A percentile compares a stretch with the other conserved stretches of the same genome.
phyloP scores from a whole-genome alignment of 2,329 filamentous ascomycete species.

The Fusarium guadeloupense region DNA sequence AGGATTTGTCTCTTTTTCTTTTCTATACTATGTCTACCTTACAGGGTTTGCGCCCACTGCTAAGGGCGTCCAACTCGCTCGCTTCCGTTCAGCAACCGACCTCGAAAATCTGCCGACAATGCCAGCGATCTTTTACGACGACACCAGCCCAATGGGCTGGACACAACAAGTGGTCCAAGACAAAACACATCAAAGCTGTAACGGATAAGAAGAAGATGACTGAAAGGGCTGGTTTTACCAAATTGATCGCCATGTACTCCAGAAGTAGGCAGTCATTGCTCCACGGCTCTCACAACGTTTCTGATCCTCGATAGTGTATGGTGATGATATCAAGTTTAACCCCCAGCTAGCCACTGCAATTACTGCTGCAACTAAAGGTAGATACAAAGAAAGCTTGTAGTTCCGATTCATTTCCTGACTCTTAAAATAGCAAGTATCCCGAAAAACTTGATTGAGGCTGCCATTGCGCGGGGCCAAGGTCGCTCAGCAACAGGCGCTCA shows the following conservation, averaged over 20 bases:
- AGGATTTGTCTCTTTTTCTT: neutral
- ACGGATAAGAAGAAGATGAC: conserved; percentile 82
- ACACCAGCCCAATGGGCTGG: conserved; percentile 65
- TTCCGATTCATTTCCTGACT: neutral
- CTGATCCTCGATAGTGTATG: conserved; percentile 67
- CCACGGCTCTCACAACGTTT: conserved; percentile 3
- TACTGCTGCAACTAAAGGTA: conserved; percentile 79
- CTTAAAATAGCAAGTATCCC: conserved; percentile 72
- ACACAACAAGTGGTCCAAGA: conserved; percentile 95
- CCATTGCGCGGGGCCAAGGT: conserved; percentile 89
- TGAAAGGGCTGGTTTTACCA: conserved; percentile 72
- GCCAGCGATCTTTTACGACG: conserved; percentile 59
- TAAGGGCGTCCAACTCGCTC: conserved; percentile 15
- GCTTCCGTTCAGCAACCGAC: conserved; percentile 9
- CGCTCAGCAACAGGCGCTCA: conserved; percentile 76
- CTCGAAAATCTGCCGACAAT: conserved; percentile 55
- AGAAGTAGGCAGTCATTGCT: conserved; percentile 64
- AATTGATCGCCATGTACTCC: conserved; percentile 78
- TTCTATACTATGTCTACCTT: conserved; percentile 28
- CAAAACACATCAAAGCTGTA: conserved; percentile 92
- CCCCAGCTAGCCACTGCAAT: conserved; percentile 78
- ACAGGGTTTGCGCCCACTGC: conserved; percentile 25
- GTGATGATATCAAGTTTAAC: conserved; percentile 77
- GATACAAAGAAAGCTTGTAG: neutral
- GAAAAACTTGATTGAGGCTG: conserved; percentile 83